Conservation (phyloP, 176 grass and related monocot genomes). For the Pontederia paniculata region DNA sequence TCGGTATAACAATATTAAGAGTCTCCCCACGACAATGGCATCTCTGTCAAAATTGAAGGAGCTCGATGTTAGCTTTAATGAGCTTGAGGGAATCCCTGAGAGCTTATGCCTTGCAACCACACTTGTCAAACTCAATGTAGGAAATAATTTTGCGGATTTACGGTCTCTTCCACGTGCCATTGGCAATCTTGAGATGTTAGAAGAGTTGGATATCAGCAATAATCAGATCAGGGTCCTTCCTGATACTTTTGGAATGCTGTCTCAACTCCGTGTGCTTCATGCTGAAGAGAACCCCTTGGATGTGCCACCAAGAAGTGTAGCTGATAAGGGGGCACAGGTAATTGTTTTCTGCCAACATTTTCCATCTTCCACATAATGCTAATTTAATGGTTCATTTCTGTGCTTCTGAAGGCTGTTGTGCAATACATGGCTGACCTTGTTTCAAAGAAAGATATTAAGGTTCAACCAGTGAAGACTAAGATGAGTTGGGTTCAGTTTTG, state of each 20-base stretch:
- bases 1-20: conserved; percentile 87
- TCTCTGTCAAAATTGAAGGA: conserved; percentile 86
- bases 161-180: conserved; percentile 70
- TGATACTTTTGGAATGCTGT: conserved; percentile 67
- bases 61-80: conserved; percentile 86
- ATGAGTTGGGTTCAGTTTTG: conserved; percentile 75
- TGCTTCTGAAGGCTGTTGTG: conserved; percentile 52
- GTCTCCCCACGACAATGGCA: conserved; percentile 94
- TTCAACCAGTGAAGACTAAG: conserved; percentile 49
- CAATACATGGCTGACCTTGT: conserved; percentile 60
- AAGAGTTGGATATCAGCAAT: conserved; percentile 97
- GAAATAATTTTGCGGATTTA: conserved; percentile 90
- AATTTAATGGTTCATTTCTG: conserved; percentile 10
- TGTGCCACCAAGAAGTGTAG: conserved; percentile 74
- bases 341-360: neutral
- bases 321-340: conserved; percentile 88
- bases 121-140: conserved; percentile 78
- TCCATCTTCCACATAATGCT: conserved; percentile 7
- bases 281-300: conserved; percentile 93
- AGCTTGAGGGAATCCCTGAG: conserved; percentile 84
- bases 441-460: conserved; percentile 43
- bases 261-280: conserved; percentile 51
- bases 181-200: conserved; percentile 94
- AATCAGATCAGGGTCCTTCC: conserved; percentile 93
- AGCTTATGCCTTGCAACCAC: conserved; percentile 87